These are phyloP conservation scores for Aspergillus pseudonomiae DNA, from an alignment of 2,329 filamentous ascomycete genomes.

Conservation along the genomic window DNA sequence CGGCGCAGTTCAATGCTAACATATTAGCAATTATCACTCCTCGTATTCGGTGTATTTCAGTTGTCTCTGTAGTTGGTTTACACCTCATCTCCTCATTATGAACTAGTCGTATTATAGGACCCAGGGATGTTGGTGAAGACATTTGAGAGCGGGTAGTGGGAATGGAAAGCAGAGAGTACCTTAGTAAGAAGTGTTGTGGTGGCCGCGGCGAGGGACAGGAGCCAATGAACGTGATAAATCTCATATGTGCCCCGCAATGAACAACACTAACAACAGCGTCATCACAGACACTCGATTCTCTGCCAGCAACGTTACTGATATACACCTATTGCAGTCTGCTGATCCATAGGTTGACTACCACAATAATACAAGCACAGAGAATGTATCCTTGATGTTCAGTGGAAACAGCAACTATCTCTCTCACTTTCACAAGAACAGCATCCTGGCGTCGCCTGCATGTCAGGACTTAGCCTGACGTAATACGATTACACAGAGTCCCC, in stretches of 20 bases:
- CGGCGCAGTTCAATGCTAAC: not conserved
- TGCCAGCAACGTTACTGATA: not conserved
- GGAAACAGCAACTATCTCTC: constrained; percentile 5
- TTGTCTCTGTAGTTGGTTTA: not conserved
- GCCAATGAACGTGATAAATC: constrained; percentile 1
- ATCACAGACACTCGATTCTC: not conserved
- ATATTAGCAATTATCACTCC: not conserved
- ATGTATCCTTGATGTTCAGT: not conserved
- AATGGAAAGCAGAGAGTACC: not conserved
- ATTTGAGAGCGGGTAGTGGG: not conserved
- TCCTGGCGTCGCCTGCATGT: constrained; percentile 23
- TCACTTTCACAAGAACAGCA: constrained; percentile 7
- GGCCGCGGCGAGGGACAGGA: not conserved
- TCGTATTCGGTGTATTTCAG: not conserved
- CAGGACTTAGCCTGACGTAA: constrained; percentile 18
- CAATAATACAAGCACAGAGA: not conserved
- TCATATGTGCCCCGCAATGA: not conserved
- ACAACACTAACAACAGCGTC: not conserved
- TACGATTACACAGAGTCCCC: constrained; percentile 4
- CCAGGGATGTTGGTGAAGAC: not conserved
- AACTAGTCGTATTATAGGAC: not conserved
- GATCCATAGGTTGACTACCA: not conserved
- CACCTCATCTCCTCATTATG: not conserved
- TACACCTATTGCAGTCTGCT: not conserved
- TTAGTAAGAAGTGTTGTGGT: not conserved